Evolutionary conservation across 106 monocot species (phyloP).

Genomic region (Phalaenopsis equestris): DNA sequence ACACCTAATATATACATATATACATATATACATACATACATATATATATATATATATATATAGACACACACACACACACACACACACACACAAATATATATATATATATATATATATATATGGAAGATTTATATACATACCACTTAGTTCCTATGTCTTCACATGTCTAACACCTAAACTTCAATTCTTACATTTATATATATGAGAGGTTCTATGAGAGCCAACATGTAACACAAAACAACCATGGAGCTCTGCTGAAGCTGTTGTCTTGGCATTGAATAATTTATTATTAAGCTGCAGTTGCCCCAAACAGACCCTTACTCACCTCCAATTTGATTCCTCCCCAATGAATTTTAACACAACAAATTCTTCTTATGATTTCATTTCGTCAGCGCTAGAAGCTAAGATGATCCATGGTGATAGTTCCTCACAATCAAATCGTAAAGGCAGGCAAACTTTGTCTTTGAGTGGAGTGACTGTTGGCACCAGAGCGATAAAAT

Average conservation of each 20-base stretch:
- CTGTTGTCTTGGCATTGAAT: neutral
- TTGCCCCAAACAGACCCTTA: neutral
- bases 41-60: too few species aligned
- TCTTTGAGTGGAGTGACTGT: conserved; percentile 21
- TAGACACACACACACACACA: too few species aligned
- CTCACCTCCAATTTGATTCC: conserved; percentile 18
- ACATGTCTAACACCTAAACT: too few species aligned
- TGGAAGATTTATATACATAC: too few species aligned
- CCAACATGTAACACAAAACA: neutral
- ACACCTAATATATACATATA: too few species aligned
- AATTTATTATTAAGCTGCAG: too few species aligned
- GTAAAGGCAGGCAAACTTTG: conserved; percentile 21
- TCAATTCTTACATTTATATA: too few species aligned
- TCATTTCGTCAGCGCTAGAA: conserved; percentile 22
- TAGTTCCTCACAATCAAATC: conserved; percentile 24
- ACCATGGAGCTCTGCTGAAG: neutral
- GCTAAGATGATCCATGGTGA: conserved; percentile 41
- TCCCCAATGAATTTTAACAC: conserved; percentile 13
- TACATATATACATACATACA: too few species aligned
- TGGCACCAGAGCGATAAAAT: conserved; percentile 33
- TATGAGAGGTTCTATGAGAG: neutral
- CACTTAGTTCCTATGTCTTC: neutral
- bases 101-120: too few species aligned
- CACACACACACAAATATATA: too few species aligned
- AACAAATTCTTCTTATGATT: conserved; percentile 24